Base-by-base conservation (phyloP, 306 rosid species). In the Quercus rubra region DNA sequence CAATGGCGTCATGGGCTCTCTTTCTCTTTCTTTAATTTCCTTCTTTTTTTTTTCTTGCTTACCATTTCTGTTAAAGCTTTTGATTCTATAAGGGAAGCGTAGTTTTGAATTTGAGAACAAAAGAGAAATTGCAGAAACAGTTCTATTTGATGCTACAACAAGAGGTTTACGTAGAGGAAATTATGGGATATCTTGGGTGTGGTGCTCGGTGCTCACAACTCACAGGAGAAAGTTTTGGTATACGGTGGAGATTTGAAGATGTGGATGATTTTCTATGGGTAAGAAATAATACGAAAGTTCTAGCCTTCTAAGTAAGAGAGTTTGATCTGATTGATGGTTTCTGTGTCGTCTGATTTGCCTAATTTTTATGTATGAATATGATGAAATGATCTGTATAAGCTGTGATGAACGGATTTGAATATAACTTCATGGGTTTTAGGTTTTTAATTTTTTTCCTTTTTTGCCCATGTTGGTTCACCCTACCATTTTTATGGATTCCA, bases 1-100 rank as follows among this genome's bases (percentile, higher is more conserved):
- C 93, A 90, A 92, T 89, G 89, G 82, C 86, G 74, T 82, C 81
- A 82, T 85, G 80, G 74, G 74, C 67, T 58, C 55, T 3, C 66
- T 0, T 51, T 3, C 62, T 49, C 75, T 21, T 69, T 75, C 74
- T 27, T 71, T n/a, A 58, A 41, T 41, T 41, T 8, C 46, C 46
- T 41, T 41, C 23, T 41, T 7, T 35, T 52, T 67, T 67, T 55
- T 67, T 55, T 9, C 15, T 80, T 56, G 21, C 70, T 71, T 63
- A 31, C 55, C 79, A 66, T 81, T 35, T 23, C 69, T 57, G 70
- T 55, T 66, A 15, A n/a, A 13, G 69, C 52, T 20, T 11, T 49
- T 31, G 54, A 7, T 55, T 55, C 25, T 20, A 14, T 9, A 23
- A 17, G 19, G 69, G 61, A 46, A 13, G 74, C n/a, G 77, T 18